Evolutionary conservation across 805 yeast species (phyloP), one percentile per base, ranked within the genome.

Genomic region (Scheffersomyces ergatensis): DNA sequence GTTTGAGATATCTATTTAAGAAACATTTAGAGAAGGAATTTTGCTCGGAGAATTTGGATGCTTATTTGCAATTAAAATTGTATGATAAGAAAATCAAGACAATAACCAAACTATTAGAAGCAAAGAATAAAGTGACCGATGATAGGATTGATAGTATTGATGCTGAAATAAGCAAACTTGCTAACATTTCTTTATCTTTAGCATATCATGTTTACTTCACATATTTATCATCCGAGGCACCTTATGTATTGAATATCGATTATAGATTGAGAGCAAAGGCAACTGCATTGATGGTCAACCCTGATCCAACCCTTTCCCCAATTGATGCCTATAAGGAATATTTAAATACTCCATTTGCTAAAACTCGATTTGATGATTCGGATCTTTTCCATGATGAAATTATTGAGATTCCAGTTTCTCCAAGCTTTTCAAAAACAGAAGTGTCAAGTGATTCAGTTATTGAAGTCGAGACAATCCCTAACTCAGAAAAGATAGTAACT

Each of bases 1-100:
- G 93, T 0, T 64, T 83, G 66, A 70, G 84, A 39, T 79, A 77
- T 40, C 59, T 87, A 8, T 86, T 89, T 60, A 71, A 80, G 45
- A 65, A 67, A n/a, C 89, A 85, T 55, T 57, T 89, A 38, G 78
- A 75, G 37, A 73, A 70, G 23, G 84, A 80, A 38, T 70, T 74
- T 40, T 88, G 95, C 54, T 76, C 75, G 2, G 97, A 89, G 54
- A 89, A 87, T 51, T 57, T 86, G n/a, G 82, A 83, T 46, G 88
- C 84, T 3, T 86, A 78, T 55, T 60, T 74, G 38, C 85, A 80
- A 43, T 72, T 86, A 36, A 67, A 67, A 35, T 73, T 73, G 36
- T 76, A 82, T 44, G 67, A 70, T 11, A 74, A 71, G 46, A 74
- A 72, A 47, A 62, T 77, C 60, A 54, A 59, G 1, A 51, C 67